Conservation (phyloP, 305 asterid genomes). For the Solanum hybrid region DNA sequence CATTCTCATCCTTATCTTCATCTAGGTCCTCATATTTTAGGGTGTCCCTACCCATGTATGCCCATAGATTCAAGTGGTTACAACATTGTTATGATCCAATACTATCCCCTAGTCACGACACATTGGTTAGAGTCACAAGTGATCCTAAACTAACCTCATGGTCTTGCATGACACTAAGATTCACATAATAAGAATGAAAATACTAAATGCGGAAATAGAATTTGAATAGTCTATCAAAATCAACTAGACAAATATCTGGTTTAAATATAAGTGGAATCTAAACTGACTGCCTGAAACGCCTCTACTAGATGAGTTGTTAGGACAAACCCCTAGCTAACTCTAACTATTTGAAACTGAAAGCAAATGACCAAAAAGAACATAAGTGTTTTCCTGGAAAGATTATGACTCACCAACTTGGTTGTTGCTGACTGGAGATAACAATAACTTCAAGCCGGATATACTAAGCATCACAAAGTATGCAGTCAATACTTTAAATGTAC, state of each 20-base stretch:
- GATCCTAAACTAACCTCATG: background rate
- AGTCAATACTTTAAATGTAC: background rate
- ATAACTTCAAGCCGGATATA: background rate
- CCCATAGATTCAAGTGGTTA: background rate
- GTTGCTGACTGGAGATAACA: background rate
- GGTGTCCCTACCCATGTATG: background rate
- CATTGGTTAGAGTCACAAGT: background rate
- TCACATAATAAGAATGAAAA: no score
- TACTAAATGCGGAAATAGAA: background rate
- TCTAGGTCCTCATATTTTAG: background rate
- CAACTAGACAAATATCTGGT: background rate
- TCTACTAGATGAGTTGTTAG: background rate
- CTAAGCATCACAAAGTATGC: background rate
- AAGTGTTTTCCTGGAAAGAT: background rate
- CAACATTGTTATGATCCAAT: background rate
- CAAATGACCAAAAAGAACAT: background rate
- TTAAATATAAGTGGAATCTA: background rate
- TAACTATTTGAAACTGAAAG: background rate
- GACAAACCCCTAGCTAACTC: background rate
- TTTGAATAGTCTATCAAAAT: background rate
- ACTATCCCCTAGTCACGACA: background rate
- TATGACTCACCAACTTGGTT: background rate
- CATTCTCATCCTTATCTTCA: background rate
- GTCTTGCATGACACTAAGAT: background rate
- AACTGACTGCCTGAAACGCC: background rate